phyloP scores from a whole-genome alignment of 2,329 filamentous ascomycete species.

The Fusarium subtropicale region DNA sequence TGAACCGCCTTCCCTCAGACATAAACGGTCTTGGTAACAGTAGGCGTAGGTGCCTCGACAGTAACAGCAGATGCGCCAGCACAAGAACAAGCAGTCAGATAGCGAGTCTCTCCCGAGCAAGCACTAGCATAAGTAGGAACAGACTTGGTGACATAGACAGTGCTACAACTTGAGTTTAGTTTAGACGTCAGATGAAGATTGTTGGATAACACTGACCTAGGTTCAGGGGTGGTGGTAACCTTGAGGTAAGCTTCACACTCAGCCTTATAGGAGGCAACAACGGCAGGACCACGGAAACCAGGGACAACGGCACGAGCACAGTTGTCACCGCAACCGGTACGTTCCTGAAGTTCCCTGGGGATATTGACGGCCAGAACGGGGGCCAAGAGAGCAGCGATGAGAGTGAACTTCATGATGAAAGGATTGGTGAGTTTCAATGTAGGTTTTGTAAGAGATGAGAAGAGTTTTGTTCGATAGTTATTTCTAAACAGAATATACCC shows the following conservation, averaged over 20 bases:
- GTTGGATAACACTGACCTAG: slow-evolving; percentile 10
- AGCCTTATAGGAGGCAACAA: slow-evolving; percentile 28
- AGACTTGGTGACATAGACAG: slow-evolving; percentile 37
- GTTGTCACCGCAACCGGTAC: slow-evolving; percentile 35
- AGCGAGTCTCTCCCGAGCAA: slow-evolving; percentile 38
- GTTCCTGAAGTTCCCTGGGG: slow-evolving; percentile 31
- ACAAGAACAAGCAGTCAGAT: slow-evolving; percentile 40
- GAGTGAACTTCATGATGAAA: slow-evolving; percentile 37
- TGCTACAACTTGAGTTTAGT: slow-evolving; percentile 16
- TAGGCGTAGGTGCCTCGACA: slow-evolving; percentile 32
- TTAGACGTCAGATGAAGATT: rapidly evolving
- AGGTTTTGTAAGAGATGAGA: not conserved
- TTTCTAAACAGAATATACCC: not conserved
- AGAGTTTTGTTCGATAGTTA: not conserved
- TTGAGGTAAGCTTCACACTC: slow-evolving; percentile 38
- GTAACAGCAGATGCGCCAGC: slow-evolving; percentile 29
- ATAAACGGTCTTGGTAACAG: slow-evolving; percentile 32
- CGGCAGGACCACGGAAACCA: slow-evolving; percentile 20
- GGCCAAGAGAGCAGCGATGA: slow-evolving; percentile 31
- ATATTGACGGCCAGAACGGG: slow-evolving; percentile 28
- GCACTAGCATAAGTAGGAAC: slow-evolving; percentile 40
- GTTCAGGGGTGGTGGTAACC: slow-evolving; percentile 31
- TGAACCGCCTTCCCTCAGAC: too few species aligned
- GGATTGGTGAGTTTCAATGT: not conserved
- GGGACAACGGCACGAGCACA: slow-evolving; percentile 39